phyloP scores from a whole-genome alignment of 108 stramenopile species.

The Bacterosira constricta region DNA sequence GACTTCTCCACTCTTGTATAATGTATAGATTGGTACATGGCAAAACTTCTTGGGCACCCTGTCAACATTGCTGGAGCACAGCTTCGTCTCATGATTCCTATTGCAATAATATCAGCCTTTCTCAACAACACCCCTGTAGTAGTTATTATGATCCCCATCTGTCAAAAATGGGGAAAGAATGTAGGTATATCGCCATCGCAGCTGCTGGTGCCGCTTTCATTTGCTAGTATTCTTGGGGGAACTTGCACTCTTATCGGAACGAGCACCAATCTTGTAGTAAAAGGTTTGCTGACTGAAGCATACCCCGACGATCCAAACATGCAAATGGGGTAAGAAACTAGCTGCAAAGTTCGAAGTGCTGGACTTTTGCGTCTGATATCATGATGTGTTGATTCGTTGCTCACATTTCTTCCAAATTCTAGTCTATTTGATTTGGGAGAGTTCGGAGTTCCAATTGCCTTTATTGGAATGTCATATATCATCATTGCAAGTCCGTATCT shows the following conservation, averaged over 20 bases:
- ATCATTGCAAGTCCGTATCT: slow-evolving; percentile 64
- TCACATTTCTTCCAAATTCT: no score
- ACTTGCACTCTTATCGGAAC: slow-evolving; percentile 92
- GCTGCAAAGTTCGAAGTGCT: no score
- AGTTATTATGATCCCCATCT: slow-evolving; percentile 91
- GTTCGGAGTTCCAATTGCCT: slow-evolving; percentile 81
- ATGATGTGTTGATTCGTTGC: no score
- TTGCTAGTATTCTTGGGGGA: slow-evolving; percentile 87
- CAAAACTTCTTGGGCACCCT: slow-evolving; percentile 75
- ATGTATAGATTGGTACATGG: slow-evolving; percentile 81
- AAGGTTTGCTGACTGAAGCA: slow-evolving; percentile 55
- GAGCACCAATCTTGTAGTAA: slow-evolving; percentile 86
- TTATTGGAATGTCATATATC: slow-evolving; percentile 78
- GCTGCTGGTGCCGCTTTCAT: slow-evolving; percentile 82
- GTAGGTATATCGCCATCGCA: slow-evolving; percentile 65
- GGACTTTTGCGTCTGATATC: no score
- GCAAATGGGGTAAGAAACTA: no score
- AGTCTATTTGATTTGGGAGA: slow-evolving; percentile 80
- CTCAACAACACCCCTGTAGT: slow-evolving; percentile 91
- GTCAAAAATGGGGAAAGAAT: slow-evolving; percentile 76
- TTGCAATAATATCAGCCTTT: slow-evolving; percentile 71
- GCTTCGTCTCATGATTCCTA: slow-evolving; percentile 66
- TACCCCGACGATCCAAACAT: slow-evolving; percentile 48
- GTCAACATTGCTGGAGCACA: slow-evolving; percentile 67
- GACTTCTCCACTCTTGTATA: neutral